Evolutionary conservation across 805 yeast species (phyloP), one percentile per base, ranked within the genome.

Genomic region (Priceomyces fermenticarens): DNA sequence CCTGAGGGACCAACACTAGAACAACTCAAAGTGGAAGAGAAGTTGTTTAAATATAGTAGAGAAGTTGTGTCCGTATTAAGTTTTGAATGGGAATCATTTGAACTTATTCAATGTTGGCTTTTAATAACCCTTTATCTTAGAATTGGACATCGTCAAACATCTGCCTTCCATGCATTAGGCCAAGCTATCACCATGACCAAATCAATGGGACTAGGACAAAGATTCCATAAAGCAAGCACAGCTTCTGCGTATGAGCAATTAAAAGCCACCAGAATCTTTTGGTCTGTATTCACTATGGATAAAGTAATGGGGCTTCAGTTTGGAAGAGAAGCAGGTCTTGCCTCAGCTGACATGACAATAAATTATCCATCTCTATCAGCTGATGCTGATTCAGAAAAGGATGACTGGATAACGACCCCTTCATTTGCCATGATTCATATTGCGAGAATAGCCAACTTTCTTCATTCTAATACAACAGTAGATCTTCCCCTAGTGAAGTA

Each of bases 201-300:
- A 12, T 47, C 62, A 3, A 68, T 70, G 74, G 73, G 72, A 6
- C 42, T 66, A 12, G 58, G 60, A 10, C 55, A 55, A 38, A 43
- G 49, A 3, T 39, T 43, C 14, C 50, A 51, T 3, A 52, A 46
- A 20, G 38, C 45, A n/a, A 30, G 54, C 15, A 38, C 46, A 33
- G 36, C 67, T 46, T 54, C 67, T 6, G 54, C 62, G 3, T 69
- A 69, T 52, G 82, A 78, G 45, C 53, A 49, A 13, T 42, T 67
- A 10, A 79, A 80, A 50, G 71, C 77, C 1, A 63, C 63, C 48
- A 62, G 83, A 36, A 68, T 80, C 1, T 81, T 76, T 52, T 80
- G 82, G 80, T 46, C 71, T 14, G 75, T 74, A 4, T 81, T 72
- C 48, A 67, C 77, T 1, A 62, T 76, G 60, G 87, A 81, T 49